Evolutionary conservation across 192 early-diverging fungal species (phyloP).

Genomic region (Backusella psychrophila): DNA sequence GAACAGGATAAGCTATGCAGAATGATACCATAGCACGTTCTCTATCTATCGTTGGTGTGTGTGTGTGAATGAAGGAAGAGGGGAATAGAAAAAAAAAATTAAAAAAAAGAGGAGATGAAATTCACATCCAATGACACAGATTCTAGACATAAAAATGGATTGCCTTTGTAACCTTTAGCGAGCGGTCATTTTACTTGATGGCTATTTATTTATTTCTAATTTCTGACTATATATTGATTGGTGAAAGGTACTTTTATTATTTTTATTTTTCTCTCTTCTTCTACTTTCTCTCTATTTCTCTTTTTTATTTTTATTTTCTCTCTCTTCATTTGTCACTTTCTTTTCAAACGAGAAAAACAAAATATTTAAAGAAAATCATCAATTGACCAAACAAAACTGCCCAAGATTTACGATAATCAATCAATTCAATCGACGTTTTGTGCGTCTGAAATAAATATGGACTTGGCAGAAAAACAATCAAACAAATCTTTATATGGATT

Average conservation of each 20-base stretch:
- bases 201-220: conserved; percentile 3
- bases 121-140: neutral
- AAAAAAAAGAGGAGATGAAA: neutral
- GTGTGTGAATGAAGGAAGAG: neutral
- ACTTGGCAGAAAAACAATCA: conserved; percentile 8
- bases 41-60: neutral
- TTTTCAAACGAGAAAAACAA: neutral
- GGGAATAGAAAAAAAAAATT: neutral
- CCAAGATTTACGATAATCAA: neutral
- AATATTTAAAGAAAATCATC: neutral
- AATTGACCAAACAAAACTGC: neutral
- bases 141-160: neutral
- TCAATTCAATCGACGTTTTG: conserved; percentile 4
- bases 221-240: neutral
- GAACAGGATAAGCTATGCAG: neutral
- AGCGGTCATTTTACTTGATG: neutral
- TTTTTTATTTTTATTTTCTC: neutral
- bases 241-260: neutral
- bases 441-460: neutral
- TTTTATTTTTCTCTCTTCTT: neutral
- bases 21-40: neutral
- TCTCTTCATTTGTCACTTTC: neutral
- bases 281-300: neutral
- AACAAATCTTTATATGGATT: conserved; percentile 15
- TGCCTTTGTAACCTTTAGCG: neutral